Evolutionary conservation across 768 basidiomycete genomes (phyloP), one percentile per base, ranked within the genome.

Genomic region (Serendipita sp.): DNA sequence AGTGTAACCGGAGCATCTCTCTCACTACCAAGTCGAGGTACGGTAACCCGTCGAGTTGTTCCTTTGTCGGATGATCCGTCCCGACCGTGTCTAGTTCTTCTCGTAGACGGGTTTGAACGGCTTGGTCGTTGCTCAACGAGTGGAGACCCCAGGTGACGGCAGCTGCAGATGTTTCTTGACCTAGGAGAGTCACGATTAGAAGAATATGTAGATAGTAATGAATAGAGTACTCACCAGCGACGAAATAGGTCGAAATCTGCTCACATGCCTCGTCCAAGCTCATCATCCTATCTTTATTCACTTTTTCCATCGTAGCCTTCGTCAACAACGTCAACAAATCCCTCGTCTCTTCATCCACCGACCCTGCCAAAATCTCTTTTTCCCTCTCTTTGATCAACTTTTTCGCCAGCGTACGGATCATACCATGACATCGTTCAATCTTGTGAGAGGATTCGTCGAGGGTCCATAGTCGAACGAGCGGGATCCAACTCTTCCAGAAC

Each of bases 261-360:
- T 76, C 75, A 1, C 85, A 66, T 15, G 88, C 82, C 66, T 88
- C 86, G 37, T 78, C 77, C 64, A 88, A 86, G 0, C 78, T 78
- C 73, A 88, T 74, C 44, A 75, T 75, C 70, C 85, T 83, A 53
- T 68, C 74, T 4, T 79, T 79, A 0, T 80, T 78, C 2, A 84
- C 68, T 69, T 88, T 83, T 1, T 82, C 79, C 74, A 83, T 79
- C 70, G 87, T 88, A 2, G 86, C 86, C 65, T 78, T 77, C 48
- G 87, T 74, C 2, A 88, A 75, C 32, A 86, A 69, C 0, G 81
- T 82, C 3, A 88, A 74, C 2, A 88, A 70, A 73, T 87, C 86
- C 16, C 82, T 78, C 18, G 75, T 76, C 0, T 68, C 10, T n/a
- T 24, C 35, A 10, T 60, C 34, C 16, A 32, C 3, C 3, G 7